phyloP scores from a whole-genome alignment of 2,329 filamentous ascomycete genomes.

The Fusarium sp. region DNA sequence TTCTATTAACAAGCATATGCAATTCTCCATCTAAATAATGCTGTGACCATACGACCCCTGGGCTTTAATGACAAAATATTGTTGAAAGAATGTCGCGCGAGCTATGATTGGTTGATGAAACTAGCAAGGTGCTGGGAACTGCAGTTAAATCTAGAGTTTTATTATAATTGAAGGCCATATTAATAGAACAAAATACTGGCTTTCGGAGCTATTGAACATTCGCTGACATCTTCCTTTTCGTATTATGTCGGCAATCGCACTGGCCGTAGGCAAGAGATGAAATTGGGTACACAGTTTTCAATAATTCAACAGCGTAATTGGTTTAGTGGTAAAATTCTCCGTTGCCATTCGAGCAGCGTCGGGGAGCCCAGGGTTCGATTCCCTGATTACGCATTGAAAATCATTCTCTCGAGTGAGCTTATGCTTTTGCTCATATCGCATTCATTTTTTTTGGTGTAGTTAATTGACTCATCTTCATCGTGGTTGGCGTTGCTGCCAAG shows the following conservation, averaged over 20 bases:
- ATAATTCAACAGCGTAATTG: conserved; percentile 10
- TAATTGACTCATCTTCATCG: not conserved
- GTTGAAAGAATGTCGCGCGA: too few species aligned
- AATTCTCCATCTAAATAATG: too few species aligned
- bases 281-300: accelerated
- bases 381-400: conserved; percentile 8
- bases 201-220: too few species aligned
- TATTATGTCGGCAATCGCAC: too few species aligned
- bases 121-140: too few species aligned
- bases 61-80: too few species aligned
- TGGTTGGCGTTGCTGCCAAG: not conserved
- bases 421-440: not conserved
- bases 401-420: accelerated
- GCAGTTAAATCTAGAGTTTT: too few species aligned
- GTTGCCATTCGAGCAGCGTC: conserved; percentile 20
- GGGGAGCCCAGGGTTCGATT: conserved; percentile 27
- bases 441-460: not conserved
- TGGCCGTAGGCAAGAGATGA: accelerated
- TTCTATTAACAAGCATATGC: not conserved
- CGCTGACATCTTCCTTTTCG: too few species aligned
- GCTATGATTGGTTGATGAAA: too few species aligned
- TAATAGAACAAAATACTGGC: too few species aligned
- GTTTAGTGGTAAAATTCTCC: conserved; percentile 31
- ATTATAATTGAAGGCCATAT: too few species aligned
- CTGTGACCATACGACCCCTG: too few species aligned